Evolutionary conservation across 768 basidiomycete genomes (phyloP), one percentile per base, ranked within the genome.

Genomic region (Candolleomyces eurysporus): DNA sequence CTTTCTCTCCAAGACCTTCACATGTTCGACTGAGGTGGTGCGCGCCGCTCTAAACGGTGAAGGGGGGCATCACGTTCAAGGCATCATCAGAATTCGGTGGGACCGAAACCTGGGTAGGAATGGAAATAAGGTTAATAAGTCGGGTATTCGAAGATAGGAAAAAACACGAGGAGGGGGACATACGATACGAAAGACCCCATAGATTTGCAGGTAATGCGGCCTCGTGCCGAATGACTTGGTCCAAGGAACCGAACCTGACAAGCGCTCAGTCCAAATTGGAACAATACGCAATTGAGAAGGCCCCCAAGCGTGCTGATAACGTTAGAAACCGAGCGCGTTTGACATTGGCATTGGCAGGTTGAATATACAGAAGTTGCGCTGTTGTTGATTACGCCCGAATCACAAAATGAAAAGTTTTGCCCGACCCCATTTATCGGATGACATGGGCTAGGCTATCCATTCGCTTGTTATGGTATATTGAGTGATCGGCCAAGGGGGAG

Each of bases 81-180:
- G 36, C 42, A 22, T 31, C 16, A 17, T 30, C 26, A 53, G 32
- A 17, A 4, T 56, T 56, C 22, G 10, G 39, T 42, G 31, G 39
- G 54, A 19, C 40, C 54, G 19, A 36, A 56, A 56, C 52, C 52
- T 21, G 16, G 52, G 26, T 16, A 54, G 49, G 30, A n/a, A 54
- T 54, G 26, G 30, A 36, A 54, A 54, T 22, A 54, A 39, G 30
- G 31, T 36, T 39, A 56, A 36, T 39, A n/a, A 22, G 36, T 42
- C 32, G 54, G 36, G 14, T 32, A 43, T 36, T 56, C 54, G 36
- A 56, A 54, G 54, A 56, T 43, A 43, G 49, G 49, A 56, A 56
- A 43, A 19, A 42, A 42, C 54, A 56, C 40, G 54, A 43, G 39
- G 54, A 43, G 14, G 22, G 17, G 45, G 16, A 21, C 45, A 46